Base-by-base conservation (phyloP, 768 basidiomycete species). In the Candolleomyces efflorescens region DNA sequence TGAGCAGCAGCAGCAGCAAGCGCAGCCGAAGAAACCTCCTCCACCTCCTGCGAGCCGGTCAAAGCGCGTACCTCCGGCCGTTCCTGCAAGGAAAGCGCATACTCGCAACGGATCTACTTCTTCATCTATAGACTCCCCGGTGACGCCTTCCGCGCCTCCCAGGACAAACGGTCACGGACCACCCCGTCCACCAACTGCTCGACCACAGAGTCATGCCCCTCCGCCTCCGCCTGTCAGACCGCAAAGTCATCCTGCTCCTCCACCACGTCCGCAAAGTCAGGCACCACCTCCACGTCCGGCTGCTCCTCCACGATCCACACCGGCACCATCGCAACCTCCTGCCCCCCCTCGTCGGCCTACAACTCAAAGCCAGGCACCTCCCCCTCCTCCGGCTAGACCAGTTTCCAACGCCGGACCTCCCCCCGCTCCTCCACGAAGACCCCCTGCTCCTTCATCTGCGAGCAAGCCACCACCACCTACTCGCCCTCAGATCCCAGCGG, bases 21-120 rank as follows among this genome's bases (percentile, higher is more conserved):
- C 64, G 13, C 79, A 78, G 61, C 78, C 78, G 64, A 66, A 75
- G 23, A 81, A 82, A 59, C 75, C 76, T 1, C 79, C 86, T 1
- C 80, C 86, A 3, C 82, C 83, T 0, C 78, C 81, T 12, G 51
- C 54, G 11, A 54, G 55, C 48, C 58, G 52, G 15, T 44, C 51
- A 47, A 72, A 73, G 2, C 72, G 75, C 1, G 72, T 75, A 4
- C 65, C 73, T 41, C 64, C 74, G 1, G 64, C 72, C 17, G 46
- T 48, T 6, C 49, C 48, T 24, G 18, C 48, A 6, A 37, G 47
- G 23, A 41, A 5, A 10, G 10, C 56, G 3, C 49, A 57, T 24
- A 48, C n/a, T 13, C 53, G 15, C 18, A 43, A 20, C 13, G 18
- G 41, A n/a, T 46, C 54, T 12, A 18, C n/a, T 26, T 38, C 37